These are phyloP conservation scores for Xylaria sp. DNA, from an alignment of 2,329 filamentous ascomycete species.

Conservation along the genomic window DNA sequence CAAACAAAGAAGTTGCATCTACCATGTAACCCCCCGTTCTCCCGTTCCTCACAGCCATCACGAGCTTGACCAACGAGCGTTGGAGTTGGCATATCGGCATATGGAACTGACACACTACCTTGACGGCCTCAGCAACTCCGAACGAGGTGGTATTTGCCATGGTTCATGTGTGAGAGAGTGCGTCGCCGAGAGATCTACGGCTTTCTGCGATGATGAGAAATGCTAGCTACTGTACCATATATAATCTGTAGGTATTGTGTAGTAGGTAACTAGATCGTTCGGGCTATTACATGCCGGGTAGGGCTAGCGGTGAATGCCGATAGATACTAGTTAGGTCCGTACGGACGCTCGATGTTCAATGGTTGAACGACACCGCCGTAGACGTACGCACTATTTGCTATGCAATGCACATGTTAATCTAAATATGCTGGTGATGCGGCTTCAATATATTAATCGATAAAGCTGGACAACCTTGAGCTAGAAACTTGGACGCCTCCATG, in stretches of 20 bases:
- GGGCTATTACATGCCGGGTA: neutral
- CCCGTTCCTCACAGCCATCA: slow-evolving; percentile 6
- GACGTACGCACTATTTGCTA: no score
- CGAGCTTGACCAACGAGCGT: slow-evolving; percentile 17
- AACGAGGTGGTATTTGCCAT: neutral
- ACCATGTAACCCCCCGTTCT: slow-evolving; percentile 11
- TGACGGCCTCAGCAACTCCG: neutral
- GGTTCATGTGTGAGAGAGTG: neutral
- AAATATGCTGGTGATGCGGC: neutral
- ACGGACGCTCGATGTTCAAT: no score
- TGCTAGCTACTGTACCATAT: no score
- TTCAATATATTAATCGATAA: neutral
- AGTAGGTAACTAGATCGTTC: neutral
- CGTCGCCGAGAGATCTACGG: slow-evolving; percentile 23
- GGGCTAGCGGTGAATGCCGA: slow-evolving; percentile 24
- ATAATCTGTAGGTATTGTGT: neutral
- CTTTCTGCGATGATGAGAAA: slow-evolving; percentile 21
- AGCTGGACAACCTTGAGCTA: no score
- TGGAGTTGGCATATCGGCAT: neutral
- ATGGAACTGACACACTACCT: neutral
- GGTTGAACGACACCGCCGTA: slow-evolving; percentile 17
- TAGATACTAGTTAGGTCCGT: no score
- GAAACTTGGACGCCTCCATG: no score
- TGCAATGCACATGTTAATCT: neutral
- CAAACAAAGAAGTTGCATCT: slow-evolving; percentile 8